Evolutionary conservation across 208 protist genomes (phyloP), one percentile per base, ranked within the genome.

Genomic region (Lotmaria passim): DNA sequence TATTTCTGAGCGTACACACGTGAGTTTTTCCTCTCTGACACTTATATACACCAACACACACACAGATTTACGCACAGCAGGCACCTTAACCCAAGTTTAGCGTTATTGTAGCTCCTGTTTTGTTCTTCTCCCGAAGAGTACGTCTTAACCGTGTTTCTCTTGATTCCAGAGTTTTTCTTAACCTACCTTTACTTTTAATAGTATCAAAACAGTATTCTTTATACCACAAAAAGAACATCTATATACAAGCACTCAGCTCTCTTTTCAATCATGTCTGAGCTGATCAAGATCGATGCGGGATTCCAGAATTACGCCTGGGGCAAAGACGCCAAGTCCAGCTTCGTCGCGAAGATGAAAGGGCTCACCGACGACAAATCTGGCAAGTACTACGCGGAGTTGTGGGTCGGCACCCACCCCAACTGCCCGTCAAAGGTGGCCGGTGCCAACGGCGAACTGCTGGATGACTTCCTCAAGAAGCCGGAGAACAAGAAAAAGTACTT

Each of bases 331-430:
- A 57, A 76, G n/a, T 78, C 79, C n/a, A 96, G 91, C 73, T 90
- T 89, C 53, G 87, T 96, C 21, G 86, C 87, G 11, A 86, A 84
- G 59, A 93, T 94, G 88, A 92, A 91, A 58, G 73, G 78, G 10
- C 48, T 87, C 17, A 72, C 80, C 7, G 50, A 64, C 26, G 79
- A 90, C 59, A 71, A 66, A 7, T 87, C 82, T 3, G 86, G 72
- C 44, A 85, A 80, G 58, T 79, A 78, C 58, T 96, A 89, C 76
- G 97, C 97, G 19, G 98, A 99, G 83, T 73, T 99, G 47, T 99
- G 98, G 98, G 97, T 99, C 53, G 98, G 98, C 21, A 98, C 97
- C 30, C 98, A 99, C 73, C 82, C 88, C 1, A 97, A 70, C 46
- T 97, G 89, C 44, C 98, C 97, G 5, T 97, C 97, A 7, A 70